Conservation (phyloP, 2,329 filamentous ascomycete species). For the Cercospora sp. region DNA sequence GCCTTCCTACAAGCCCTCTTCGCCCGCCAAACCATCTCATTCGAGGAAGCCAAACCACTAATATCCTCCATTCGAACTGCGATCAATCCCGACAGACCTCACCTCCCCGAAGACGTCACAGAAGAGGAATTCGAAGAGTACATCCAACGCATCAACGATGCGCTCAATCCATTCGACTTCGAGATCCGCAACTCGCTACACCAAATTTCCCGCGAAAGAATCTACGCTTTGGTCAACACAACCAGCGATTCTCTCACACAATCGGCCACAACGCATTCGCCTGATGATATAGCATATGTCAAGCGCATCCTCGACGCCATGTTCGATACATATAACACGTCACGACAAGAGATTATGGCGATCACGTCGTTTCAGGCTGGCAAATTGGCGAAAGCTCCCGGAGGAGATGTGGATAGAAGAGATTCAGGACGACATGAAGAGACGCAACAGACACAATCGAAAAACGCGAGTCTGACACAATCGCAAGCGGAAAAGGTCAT, state of each 20-base stretch:
- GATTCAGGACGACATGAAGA: constrained; percentile 28
- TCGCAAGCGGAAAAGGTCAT: constrained; percentile 75
- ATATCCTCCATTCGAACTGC: constrained; percentile 73
- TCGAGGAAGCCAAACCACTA: constrained; percentile 69
- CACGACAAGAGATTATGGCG: constrained; percentile 78
- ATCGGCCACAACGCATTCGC: constrained; percentile 73
- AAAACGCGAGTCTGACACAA: constrained; percentile 61
- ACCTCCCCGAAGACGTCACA: constrained; percentile 64
- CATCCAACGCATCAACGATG: constrained; percentile 68
- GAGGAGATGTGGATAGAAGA: constrained; percentile 33
- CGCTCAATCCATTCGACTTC: constrained; percentile 77
- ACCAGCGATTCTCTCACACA: constrained; percentile 83
- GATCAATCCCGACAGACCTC: constrained; percentile 49
- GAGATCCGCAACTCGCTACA: constrained; percentile 77
- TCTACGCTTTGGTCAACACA: constrained; percentile 85
- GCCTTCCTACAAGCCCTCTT: constrained; percentile 91
- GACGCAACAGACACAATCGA: constrained; percentile 22
- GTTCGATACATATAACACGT: constrained; percentile 85
- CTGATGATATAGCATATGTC: constrained; percentile 87
- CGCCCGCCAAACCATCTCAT: constrained; percentile 73
- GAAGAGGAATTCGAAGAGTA: constrained; percentile 67
- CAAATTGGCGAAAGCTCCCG: constrained; percentile 58
- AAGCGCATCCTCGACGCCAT: constrained; percentile 86
- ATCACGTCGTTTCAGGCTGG: constrained; percentile 76
- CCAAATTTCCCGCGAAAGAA: constrained; percentile 60